Conservation (phyloP, 1,139 yeast genomes). For the Hanseniaspora uvarum region DNA sequence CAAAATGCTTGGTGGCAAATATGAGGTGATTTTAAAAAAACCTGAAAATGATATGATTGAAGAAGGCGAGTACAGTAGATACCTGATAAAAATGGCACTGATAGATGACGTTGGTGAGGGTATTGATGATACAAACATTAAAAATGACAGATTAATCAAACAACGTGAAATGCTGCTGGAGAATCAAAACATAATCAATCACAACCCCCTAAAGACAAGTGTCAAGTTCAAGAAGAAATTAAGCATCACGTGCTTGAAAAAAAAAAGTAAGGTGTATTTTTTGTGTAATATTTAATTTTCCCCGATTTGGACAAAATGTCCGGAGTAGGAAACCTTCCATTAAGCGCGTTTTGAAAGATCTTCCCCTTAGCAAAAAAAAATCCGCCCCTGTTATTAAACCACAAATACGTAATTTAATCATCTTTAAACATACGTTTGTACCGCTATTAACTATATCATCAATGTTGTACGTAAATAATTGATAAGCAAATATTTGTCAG, state of each 20-base stretch:
- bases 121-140: not conserved
- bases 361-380: not conserved
- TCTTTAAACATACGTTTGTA: too few relatives aligned
- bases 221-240: not conserved
- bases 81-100: conserved; percentile 5
- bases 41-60: conserved; percentile 4
- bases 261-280: not conserved
- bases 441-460: too few relatives aligned
- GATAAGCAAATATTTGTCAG: too few relatives aligned
- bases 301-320: not conserved
- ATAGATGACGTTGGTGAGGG: conserved; percentile 42
- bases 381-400: too few relatives aligned
- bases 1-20: conserved; percentile 34
- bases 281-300: not conserved
- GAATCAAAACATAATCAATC: not conserved
- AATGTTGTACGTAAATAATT: too few relatives aligned
- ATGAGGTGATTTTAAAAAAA: conserved; percentile 25
- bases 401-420: too few relatives aligned
- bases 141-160: conserved; percentile 25
- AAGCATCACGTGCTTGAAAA: not conserved
- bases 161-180: conserved; percentile 20
- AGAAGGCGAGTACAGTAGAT: conserved; percentile 10
- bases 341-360: not conserved
- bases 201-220: not conserved
- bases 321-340: conserved; percentile 6